Evolutionary conservation across 1,284 basidiomycete species (phyloP), one percentile per base, ranked within the genome.

Genomic region (Puccinia hordei): DNA sequence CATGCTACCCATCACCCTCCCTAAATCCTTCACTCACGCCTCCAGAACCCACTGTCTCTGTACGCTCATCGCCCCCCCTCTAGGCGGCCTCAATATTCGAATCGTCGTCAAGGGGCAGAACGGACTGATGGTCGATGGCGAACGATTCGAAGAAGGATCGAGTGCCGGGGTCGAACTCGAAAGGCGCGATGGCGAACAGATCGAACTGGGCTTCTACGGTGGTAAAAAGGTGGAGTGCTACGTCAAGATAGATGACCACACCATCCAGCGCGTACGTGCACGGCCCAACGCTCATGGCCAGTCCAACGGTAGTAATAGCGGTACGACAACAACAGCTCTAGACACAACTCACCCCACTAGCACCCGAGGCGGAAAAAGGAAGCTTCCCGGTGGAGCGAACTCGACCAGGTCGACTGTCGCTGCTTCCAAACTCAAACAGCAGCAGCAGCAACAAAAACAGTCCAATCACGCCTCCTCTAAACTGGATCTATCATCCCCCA

Each of bases 41-140:
- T 80, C 78, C 63, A 69, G 78, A 30, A 80, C 71, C 24, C 78
- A 80, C 63, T 72, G 68, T 66, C 44, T 61, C 33, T 80, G 78
- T 55, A 73, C 78, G 9, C 59, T 80, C 27, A 80, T 80, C 57
- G 78, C 68, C 30, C 78, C 78, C 24, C 78, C 78, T 4, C 61
- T 80, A 10, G 78, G 78, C 51, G 78, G 78, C 0, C 71, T 80
- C 4, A 80, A 51, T 27, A 51, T 80, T 19, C 46, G 53, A 19
- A 73, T 80, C 33, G 71, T 80, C n/a, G 78, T 80, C 69, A 80
- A 66, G 24, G 78, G 78, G 30, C 78, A 80, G 41, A 80, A 80
- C 49, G 78, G 78, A 10, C 24, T 80, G 22, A 80, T 66, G 78
- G 78, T 80, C 27, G 78, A 80, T 53, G 78, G 69, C 24, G 57